phyloP scores from a whole-genome alignment of 345 rosid genomes.

The Clausena lansium region DNA sequence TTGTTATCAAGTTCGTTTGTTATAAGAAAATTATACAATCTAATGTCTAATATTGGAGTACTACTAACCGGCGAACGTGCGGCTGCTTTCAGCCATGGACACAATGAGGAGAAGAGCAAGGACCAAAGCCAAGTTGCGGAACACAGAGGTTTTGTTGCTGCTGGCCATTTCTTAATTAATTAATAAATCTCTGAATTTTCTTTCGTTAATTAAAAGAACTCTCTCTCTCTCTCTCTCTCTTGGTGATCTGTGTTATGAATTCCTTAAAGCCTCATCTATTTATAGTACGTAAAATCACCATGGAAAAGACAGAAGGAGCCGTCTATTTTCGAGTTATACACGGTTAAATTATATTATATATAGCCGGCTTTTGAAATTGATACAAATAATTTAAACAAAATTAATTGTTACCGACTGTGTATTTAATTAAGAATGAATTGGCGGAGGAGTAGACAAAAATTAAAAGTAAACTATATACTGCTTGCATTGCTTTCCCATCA shows the following conservation, averaged over 20 bases:
- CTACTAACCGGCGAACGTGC: not conserved
- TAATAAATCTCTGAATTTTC: not conserved
- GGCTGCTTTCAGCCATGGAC: conserved; percentile 19
- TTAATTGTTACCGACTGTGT: not conserved
- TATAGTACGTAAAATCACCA: not conserved
- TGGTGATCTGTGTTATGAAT: not conserved
- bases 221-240: not conserved
- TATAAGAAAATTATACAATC: not conserved
- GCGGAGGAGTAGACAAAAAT: not conserved
- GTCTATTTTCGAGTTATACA: not conserved
- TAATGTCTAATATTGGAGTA: not conserved
- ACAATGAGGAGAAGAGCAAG: conserved; percentile 20
- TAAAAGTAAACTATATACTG: not conserved
- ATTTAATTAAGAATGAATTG: not conserved
- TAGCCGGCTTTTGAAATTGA: not conserved
- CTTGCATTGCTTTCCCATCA: not conserved
- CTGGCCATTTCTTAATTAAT: conserved; percentile 10
- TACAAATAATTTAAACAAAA: not conserved
- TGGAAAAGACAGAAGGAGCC: not conserved
- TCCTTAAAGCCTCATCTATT: not conserved
- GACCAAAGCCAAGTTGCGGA: conserved; percentile 9
- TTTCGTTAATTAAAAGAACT: not conserved
- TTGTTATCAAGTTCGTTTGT: too few species aligned
- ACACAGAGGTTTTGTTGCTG: not conserved
- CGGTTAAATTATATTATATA: not conserved